Evolutionary conservation across 169 alveolate genomes (phyloP).

Genomic region (Plasmodium gaboni): DNA sequence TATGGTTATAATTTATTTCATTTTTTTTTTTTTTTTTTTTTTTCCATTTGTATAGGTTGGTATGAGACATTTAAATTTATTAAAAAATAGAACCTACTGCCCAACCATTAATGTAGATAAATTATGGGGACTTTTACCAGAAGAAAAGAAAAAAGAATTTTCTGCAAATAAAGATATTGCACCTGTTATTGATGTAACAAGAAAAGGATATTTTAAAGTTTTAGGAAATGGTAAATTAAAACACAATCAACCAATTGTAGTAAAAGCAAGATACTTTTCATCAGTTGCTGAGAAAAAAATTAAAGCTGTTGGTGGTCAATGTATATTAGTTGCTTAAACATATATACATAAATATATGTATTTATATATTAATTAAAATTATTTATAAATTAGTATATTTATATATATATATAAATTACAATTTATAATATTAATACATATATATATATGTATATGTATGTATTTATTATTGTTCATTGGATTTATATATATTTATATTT

Average conservation of each 20-base stretch:
- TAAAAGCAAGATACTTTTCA: conserved; percentile 98
- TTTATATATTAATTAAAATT: too few species aligned
- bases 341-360: background rate
- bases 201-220: conserved; percentile 97
- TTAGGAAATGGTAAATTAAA: conserved; percentile 97
- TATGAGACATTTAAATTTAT: conserved; percentile 97
- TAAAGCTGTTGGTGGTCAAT: conserved; percentile 97
- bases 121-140: conserved; percentile 96
- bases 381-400: too few species aligned
- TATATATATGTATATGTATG: too few species aligned
- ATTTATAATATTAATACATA: too few species aligned
- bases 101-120: conserved; percentile 96
- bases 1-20: background rate
- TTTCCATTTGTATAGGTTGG: conserved; percentile 90
- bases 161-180: conserved; percentile 91
- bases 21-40: background rate
- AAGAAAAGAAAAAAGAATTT: conserved; percentile 92
- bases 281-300: conserved; percentile 97
- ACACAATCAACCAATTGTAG: conserved; percentile 95
- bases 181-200: conserved; percentile 98
- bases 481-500: too few species aligned
- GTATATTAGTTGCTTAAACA: conserved; percentile 92
- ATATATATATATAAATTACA: too few species aligned
- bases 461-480: too few species aligned
- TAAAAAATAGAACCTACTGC: conserved; percentile 90